Percentiles rank a stretch among this genome's conserved stretches.
Evolutionary conservation across 2,329 filamentous ascomycete species (phyloP).

Genomic region (Colletotrichum cereale): DNA sequence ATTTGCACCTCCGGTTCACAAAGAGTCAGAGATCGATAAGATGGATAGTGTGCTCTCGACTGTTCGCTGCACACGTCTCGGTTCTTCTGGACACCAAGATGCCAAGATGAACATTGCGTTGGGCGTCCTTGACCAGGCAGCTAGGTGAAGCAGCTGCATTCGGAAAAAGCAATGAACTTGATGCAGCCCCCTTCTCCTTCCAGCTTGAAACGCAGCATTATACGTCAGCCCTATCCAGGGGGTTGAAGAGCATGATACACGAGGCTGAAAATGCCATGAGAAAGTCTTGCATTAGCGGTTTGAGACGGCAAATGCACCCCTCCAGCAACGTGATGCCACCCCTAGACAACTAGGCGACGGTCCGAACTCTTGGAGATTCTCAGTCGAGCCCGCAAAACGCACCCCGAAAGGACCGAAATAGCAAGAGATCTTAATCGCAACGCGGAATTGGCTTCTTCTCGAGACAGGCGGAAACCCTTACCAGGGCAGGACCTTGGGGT

Average conservation of each 20-base stretch:
- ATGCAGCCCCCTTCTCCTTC: background rate
- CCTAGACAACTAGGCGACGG: conserved; percentile 28
- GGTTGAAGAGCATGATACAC: background rate
- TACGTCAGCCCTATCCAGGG: background rate
- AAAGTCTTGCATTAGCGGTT: background rate
- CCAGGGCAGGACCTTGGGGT: background rate
- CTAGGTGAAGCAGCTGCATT: background rate
- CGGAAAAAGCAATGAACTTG: background rate
- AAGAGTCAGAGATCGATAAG: background rate
- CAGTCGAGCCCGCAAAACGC: background rate
- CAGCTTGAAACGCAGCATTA: background rate
- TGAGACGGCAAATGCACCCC: conserved; percentile 20
- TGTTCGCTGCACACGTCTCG: background rate
- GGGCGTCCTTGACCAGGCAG: background rate
- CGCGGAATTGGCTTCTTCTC: conserved; percentile 15
- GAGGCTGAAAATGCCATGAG: background rate
- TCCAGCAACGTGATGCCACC: conserved; percentile 13
- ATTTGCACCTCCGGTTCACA: background rate
- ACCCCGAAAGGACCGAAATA: background rate
- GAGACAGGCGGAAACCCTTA: background rate
- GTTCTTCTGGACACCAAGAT: background rate
- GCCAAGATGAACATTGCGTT: background rate
- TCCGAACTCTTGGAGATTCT: conserved; percentile 42
- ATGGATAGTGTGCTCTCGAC: background rate
- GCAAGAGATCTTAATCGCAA: background rate